A percentile compares a stretch with the other conserved stretches of the same genome.
Evolutionary conservation across 2,329 filamentous ascomycete genomes (phyloP).

Genomic region (Paracoccidioides brasiliensis): DNA sequence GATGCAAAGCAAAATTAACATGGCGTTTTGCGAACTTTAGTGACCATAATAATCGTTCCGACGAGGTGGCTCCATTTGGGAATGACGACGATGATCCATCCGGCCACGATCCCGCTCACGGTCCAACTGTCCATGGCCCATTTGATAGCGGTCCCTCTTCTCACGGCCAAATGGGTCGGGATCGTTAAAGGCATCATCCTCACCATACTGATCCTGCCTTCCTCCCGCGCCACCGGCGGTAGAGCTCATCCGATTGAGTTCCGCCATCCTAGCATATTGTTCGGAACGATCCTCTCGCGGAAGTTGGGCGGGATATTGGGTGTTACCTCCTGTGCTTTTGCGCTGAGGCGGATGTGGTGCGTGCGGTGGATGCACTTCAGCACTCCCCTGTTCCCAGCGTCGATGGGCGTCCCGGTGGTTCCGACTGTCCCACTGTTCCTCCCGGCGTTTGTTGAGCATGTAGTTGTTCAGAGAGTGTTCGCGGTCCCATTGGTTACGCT

Average conservation of each 20-base stretch:
- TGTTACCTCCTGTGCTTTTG: not conserved
- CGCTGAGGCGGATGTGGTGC: not conserved
- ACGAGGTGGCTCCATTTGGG: not conserved
- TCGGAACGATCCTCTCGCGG: not conserved
- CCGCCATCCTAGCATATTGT: conserved; percentile 6
- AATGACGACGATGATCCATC: not conserved
- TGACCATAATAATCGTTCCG: not conserved
- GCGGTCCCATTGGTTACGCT: conserved; percentile 3
- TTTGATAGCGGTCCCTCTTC: not conserved
- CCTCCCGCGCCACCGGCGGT: not conserved
- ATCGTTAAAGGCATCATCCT: not conserved
- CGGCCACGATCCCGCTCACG: not conserved
- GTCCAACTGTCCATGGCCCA: not conserved
- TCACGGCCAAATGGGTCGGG: not conserved
- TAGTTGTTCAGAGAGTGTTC: conserved; percentile 6
- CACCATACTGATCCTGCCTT: not conserved
- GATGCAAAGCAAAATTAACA: not conserved
- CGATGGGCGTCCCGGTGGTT: not conserved
- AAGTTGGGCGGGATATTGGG: not conserved
- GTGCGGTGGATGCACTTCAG: not conserved
- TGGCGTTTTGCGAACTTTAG: not conserved
- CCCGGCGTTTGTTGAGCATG: conserved; percentile 3
- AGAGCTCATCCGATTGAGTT: not conserved
- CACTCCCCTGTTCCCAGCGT: not conserved
- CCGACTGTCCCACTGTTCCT: not conserved